A percentile compares a stretch with the other conserved stretches of the same genome.
Evolutionary conservation across 2,329 filamentous ascomycete genomes (phyloP).

Genomic region (Chlorencoelia australis): DNA sequence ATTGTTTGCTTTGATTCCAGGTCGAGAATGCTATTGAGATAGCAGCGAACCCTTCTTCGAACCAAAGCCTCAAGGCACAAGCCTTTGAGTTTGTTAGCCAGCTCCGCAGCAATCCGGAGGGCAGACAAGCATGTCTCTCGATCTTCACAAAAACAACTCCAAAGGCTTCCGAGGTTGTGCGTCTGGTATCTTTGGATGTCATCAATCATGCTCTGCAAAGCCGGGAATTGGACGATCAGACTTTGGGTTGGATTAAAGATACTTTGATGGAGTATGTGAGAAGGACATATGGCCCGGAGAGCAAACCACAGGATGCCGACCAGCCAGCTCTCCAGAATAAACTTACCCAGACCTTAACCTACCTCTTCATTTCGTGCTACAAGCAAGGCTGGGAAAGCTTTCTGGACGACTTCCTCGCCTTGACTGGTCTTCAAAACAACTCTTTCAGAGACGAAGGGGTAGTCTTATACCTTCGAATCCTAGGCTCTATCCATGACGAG

Average conservation of each 20-base stretch:
- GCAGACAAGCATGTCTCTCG: constrained; percentile 80
- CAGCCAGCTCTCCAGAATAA: constrained; percentile 83
- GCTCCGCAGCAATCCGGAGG: constrained; percentile 70
- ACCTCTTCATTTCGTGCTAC: constrained; percentile 83
- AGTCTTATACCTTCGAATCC: constrained; percentile 77
- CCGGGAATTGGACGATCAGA: constrained; percentile 62
- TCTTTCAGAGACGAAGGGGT: constrained; percentile 65
- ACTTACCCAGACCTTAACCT: constrained; percentile 89
- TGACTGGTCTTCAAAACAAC: constrained; percentile 57
- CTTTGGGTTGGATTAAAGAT: constrained; percentile 67
- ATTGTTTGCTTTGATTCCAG: constrained; percentile 37
- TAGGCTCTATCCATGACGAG: constrained; percentile 89
- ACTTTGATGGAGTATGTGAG: constrained; percentile 73
- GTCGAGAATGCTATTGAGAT: constrained; percentile 94
- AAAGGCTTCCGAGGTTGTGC: constrained; percentile 69
- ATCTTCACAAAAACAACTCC: constrained; percentile 79
- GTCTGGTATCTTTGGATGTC: constrained; percentile 82
- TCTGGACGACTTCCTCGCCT: constrained; percentile 75
- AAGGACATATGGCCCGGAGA: constrained; percentile 55
- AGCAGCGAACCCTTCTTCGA: constrained; percentile 72
- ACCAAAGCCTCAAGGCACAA: constrained; percentile 66
- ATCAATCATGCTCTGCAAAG: constrained; percentile 85
- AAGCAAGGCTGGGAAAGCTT: constrained; percentile 79
- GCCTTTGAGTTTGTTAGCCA: constrained; percentile 74
- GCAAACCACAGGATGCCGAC: constrained; percentile 48